A percentile compares a stretch with the other conserved stretches of the same genome.
Evolutionary conservation across 768 basidiomycete genomes (phyloP).

Genomic region (Albatrellus ellisii): DNA sequence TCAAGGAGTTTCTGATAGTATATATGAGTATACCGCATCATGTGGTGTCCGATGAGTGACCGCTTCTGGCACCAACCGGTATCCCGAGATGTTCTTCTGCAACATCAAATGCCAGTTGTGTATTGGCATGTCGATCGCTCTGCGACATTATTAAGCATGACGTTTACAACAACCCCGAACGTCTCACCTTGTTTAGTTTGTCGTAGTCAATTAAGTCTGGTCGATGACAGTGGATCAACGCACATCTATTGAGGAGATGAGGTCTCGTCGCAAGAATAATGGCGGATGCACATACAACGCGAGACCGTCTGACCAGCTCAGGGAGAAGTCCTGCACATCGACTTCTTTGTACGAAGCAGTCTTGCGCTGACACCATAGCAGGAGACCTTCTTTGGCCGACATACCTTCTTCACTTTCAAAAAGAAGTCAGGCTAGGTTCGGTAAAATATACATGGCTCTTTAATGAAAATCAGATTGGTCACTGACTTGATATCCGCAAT

Average conservation of each 20-base stretch:
- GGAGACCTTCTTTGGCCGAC: slow-evolving; percentile 94
- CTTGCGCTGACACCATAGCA: slow-evolving; percentile 97
- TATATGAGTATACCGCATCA: slow-evolving; percentile 4
- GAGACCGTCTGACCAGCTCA: slow-evolving; percentile 90
- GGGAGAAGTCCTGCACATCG: slow-evolving; percentile 85
- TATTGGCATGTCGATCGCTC: slow-evolving; percentile 73
- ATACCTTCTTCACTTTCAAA: slow-evolving; percentile 84
- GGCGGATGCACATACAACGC: slow-evolving; percentile 59
- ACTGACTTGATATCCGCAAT: slow-evolving; percentile 94
- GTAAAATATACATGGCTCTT: too few species aligned
- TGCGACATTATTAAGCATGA: slow-evolving; percentile 20
- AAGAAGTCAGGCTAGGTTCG: slow-evolving; percentile 1
- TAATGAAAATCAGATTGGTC: not conserved
- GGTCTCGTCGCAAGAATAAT: slow-evolving; percentile 5
- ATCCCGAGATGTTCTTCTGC: slow-evolving; percentile 85
- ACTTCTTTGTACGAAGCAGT: slow-evolving; percentile 87
- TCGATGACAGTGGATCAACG: slow-evolving; percentile 93
- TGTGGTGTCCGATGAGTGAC: not conserved
- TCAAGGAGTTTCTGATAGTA: slow-evolving; percentile 74
- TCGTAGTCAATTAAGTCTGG: slow-evolving; percentile 91
- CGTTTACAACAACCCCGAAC: slow-evolving; percentile 4
- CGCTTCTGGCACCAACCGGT: slow-evolving; percentile 36
- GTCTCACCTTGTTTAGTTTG: slow-evolving; percentile 63
- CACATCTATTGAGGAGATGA: slow-evolving; percentile 50
- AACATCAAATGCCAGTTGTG: slow-evolving; percentile 73